Evolutionary conservation across 2,329 filamentous ascomycete genomes (phyloP), one percentile per base, ranked within the genome.

Genomic region (Colletotrichum abscissum): DNA sequence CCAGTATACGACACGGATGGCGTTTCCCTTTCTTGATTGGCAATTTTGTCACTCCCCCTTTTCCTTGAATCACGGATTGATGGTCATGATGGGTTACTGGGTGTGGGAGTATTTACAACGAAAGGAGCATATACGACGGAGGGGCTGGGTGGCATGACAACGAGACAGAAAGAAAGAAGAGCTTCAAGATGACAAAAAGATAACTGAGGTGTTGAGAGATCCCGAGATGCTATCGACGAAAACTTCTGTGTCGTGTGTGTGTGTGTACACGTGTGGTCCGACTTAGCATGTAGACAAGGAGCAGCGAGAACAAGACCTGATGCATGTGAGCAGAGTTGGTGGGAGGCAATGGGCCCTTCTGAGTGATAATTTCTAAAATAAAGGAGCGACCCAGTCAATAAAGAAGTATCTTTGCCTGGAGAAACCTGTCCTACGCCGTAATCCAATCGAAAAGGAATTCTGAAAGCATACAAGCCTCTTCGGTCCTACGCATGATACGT

Each of bases 1-100:
- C 66, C 33, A 69, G 59, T 59, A 69, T 46, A 72, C 30, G 63
- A 68, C 49, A 55, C 19, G 63, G 64, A 62, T 46, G 69, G 52
- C 52, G 38, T 63, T 54, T 49, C 16, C 54, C 7, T 30, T 52
- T 24, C 35, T 42, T 42, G 22, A n/a, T 58, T 46, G 65, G 70
- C 30, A 19, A 54, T 64, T 63, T 60, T 28, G 46, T 46, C 19
- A 11, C 63, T 59, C 69, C 16, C 38, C 38, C 46, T 16, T 42
- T 55, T 33, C 22, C n/a, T 38, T 65, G 12, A 22, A 63, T 54
- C 33, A 49, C 26, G n/a, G 24, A 56, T 26, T 1, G 49, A 42
- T n/a, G 59, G 16, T 24, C n/a, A 33, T 33, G 67, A n/a, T 28
- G 38, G n/a, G 11, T 16, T 5, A 19, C 6, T 22, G 22, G 46